Conservation (phyloP, 805 yeast species). For the Aciculoconidium aculeatum region DNA sequence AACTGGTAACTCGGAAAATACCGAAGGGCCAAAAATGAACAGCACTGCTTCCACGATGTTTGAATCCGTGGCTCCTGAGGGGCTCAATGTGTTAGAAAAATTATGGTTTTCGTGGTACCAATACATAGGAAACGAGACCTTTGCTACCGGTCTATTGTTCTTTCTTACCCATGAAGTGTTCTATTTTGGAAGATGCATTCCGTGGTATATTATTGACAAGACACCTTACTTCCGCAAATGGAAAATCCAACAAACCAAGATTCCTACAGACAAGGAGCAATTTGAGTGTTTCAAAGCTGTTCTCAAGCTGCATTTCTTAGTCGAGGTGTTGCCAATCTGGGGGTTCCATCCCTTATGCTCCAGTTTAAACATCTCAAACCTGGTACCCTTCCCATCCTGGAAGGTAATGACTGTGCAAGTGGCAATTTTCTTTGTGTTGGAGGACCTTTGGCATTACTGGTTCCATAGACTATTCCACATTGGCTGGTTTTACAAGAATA, state of each 20-base stretch:
- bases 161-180: constrained; percentile 51
- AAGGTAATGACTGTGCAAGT: constrained; percentile 39
- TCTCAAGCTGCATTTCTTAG: constrained; percentile 48
- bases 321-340: constrained; percentile 60
- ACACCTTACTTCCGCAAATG: constrained; percentile 47
- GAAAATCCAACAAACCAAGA: constrained; percentile 49
- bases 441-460: constrained; percentile 60
- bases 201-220: constrained; percentile 51
- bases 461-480: constrained; percentile 51
- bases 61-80: too few relatives aligned
- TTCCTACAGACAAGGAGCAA: constrained; percentile 51
- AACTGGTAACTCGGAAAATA: too few relatives aligned
- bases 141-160: constrained; percentile 54
- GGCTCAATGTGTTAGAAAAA: constrained; percentile 37
- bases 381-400: constrained; percentile 49
- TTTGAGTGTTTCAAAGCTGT: constrained; percentile 61
- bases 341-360: constrained; percentile 53
- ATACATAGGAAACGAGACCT: constrained; percentile 47
- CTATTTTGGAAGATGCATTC: constrained; percentile 54
- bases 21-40: too few relatives aligned
- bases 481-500: constrained; percentile 50
- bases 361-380: constrained; percentile 41
- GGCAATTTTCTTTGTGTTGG: constrained; percentile 45
- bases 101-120: constrained; percentile 53
- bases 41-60: too few relatives aligned